Base-by-base conservation (phyloP, 257 asterid species). In the Petunia axillaris region DNA sequence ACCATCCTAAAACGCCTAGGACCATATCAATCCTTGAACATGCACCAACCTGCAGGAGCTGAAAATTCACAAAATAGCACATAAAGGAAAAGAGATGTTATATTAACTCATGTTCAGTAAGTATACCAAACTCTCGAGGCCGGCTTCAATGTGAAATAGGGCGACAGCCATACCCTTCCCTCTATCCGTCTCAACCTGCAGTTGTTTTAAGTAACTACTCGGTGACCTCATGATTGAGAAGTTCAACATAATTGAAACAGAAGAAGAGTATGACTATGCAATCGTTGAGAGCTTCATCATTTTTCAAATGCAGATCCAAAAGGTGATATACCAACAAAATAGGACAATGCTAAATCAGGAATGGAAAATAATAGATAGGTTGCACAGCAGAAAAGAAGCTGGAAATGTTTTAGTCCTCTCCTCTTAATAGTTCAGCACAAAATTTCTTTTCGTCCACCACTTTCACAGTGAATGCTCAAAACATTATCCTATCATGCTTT, bases 1-100 rank as follows among this genome's bases (percentile, higher is more conserved):
- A 94, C 98, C 98, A 94, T 70, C 93, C 98, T 87, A 93, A 80
- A 66, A 94, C 97, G 64, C 98, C 98, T 6, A 94, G 96, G 59
- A 91, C 78, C 70, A 89, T 76, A 83, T 94, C 98, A 85, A 93
- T 85, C 88, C 87, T 89, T 57, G 93, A 84, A 73, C 97, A 91
- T 58, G 90, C 94, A 64, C 75, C 81, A 57, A 89, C 84, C 98
- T 94, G 90, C 75, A 46, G 67, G 13, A 70, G 64, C 76, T 38
- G 36, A 64, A 64, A 46, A 73, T 39, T 68, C 39, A 79, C 10
- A 54, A 65, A 52, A 46, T 15, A 55, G 77, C 75, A 76, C 52
- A 66, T 2, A 38, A 78, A 64, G 38, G 15, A 70, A 67, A 39
- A 76, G 5, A 6, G 3, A n/a, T 46, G 58, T 3, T 35, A 55